phyloP scores from a whole-genome alignment of 73 alveolate genomes.

The Durusdinium trenchii region DNA sequence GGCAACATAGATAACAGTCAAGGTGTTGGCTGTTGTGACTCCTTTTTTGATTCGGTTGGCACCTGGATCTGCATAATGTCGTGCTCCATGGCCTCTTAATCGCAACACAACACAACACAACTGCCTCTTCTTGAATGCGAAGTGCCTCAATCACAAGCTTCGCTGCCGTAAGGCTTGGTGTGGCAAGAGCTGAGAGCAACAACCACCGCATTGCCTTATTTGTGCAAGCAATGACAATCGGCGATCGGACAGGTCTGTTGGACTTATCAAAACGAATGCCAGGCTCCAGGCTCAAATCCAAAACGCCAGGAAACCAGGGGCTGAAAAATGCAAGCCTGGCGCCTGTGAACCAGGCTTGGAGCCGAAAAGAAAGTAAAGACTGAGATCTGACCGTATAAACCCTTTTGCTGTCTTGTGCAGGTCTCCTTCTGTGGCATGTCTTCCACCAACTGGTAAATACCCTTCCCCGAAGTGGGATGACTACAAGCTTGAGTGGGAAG shows the following conservation, averaged over 20 bases:
- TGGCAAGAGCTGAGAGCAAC: slow-evolving; percentile 77
- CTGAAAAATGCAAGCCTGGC: slow-evolving; percentile 75
- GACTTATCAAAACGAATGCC: not conserved
- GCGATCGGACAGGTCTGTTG: not conserved
- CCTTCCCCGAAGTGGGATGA: no score
- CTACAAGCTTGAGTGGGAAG: no score
- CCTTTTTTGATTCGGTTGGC: no score
- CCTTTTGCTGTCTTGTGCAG: no score
- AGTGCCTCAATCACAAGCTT: slow-evolving; percentile 57
- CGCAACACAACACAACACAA: not conserved
- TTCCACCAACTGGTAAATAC: no score
- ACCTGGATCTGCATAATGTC: slow-evolving; percentile 94
- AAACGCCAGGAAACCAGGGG: slow-evolving; percentile 59
- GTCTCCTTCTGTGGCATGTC: no score
- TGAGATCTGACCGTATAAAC: no score
- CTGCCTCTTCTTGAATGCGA: not conserved
- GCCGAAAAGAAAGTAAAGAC: no score
- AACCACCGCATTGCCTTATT: slow-evolving; percentile 39
- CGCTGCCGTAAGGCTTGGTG: slow-evolving; percentile 65
- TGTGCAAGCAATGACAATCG: not conserved
- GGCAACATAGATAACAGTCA: not conserved
- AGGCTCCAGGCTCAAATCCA: slow-evolving; percentile 19
- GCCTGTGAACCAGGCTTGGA: slow-evolving; percentile 75
- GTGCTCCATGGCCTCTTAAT: slow-evolving; percentile 73
- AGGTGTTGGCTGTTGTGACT: no score